Evolutionary conservation across 768 basidiomycete genomes (phyloP), one percentile per base, ranked within the genome.

Genomic region (Suillus subluteus): DNA sequence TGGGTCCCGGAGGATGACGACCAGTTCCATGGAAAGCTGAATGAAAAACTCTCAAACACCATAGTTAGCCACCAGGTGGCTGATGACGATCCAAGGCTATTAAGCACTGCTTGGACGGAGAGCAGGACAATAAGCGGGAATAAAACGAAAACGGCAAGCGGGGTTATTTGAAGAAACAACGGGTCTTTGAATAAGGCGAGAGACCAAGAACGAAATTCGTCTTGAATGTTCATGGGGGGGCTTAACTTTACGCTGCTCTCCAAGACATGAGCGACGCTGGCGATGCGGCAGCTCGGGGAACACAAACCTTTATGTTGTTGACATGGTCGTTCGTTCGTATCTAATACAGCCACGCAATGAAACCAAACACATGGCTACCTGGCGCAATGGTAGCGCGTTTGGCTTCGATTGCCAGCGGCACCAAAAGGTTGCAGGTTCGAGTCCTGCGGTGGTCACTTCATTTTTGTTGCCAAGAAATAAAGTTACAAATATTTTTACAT

Each of bases 361-460:
- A n/a, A 6, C 12, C 0, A n/a, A 56, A 56, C 91, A 91, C 59
- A 81, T 79, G 88, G 87, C 86, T 88, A 87, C 89, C 89, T 92
- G 82, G 91, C 91, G 89, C 91, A 92, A 92, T 92, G 91, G 91
- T 91, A 92, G 91, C 91, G 91, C 91, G 90, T 92, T 91, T 92
- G 91, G 91, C 91, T 92, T 92, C 91, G 90, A 91, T 86, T 73
- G 88, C 82, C 70, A 79, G 81, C 79, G 87, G 81, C 69, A 93
- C 91, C 91, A 92, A 91, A 90, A 92, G 92, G 91, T 89, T 93
- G 91, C 91, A 93, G 91, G 92, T 93, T 93, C 91, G 91, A 93
- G 90, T 91, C 91, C 91, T 92, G 91, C 90, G 88, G 90, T 90
- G 88, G 87, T 91, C 91, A 91, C 73, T 79, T 74, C 74, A 68